Conservation (phyloP, 2,329 filamentous ascomycete species). For the Monosporascus sp. region DNA sequence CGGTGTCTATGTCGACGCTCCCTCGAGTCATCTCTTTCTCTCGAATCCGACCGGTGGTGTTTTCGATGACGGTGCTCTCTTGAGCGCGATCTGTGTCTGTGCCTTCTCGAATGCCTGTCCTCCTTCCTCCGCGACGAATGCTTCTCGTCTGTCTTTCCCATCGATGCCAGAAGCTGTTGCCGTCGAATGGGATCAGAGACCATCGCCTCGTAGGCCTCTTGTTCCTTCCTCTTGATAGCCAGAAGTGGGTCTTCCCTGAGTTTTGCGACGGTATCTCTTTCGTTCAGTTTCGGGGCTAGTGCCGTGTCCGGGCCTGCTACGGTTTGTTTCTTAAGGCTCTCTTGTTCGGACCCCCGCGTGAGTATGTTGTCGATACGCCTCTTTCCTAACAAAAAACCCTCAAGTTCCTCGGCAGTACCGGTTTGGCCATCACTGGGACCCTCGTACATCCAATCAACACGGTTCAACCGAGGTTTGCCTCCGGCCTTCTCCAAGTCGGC, state of each 20-base stretch:
- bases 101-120: conserved; percentile 39
- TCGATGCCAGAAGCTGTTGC: conserved; percentile 60
- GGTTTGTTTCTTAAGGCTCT: conserved; percentile 73
- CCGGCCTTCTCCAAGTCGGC: conserved; percentile 84
- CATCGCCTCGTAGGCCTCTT: conserved; percentile 72
- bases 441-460: conserved; percentile 98
- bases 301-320: conserved; percentile 50
- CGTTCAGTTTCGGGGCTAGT: conserved; percentile 61
- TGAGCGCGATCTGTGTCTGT: conserved; percentile 30
- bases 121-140: conserved; percentile 33
- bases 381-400: conserved; percentile 90
- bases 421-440: conserved; percentile 73
- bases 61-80: conserved; percentile 34
- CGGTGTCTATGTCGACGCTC: conserved; percentile 37
- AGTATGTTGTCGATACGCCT: conserved; percentile 80
- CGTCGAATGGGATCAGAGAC: conserved; percentile 71
- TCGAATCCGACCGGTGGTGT: conserved; percentile 33
- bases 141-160: conserved; percentile 49
- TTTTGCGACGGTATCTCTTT: conserved; percentile 78
- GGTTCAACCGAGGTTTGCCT: conserved; percentile 70
- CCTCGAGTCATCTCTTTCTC: conserved; percentile 34
- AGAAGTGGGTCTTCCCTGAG: conserved; percentile 86
- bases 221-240: conserved; percentile 89
- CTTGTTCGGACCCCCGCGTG: conserved; percentile 73
- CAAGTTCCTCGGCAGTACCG: conserved; percentile 83